These are phyloP conservation scores for Fusarium pseudoanthophilum DNA, from an alignment of 2,329 filamentous ascomycete species.

Conservation along the genomic window DNA sequence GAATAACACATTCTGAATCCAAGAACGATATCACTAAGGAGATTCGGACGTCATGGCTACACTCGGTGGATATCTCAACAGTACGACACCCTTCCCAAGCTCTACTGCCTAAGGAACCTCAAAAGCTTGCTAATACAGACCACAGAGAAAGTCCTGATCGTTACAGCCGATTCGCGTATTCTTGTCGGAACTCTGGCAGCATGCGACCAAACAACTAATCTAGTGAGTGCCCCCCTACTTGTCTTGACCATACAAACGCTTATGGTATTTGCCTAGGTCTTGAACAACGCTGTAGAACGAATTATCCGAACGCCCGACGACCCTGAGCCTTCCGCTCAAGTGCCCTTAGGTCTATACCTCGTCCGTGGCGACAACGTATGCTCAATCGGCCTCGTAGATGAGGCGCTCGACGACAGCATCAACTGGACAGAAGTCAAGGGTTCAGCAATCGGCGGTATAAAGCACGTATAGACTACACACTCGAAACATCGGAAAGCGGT, in stretches of 20 bases:
- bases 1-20: not conserved
- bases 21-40: not conserved
- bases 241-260: constrained; percentile 18
- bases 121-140: constrained; percentile 9
- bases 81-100: constrained; percentile 45
- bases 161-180: constrained; percentile 92
- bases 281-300: constrained; percentile 85
- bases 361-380: constrained; percentile 96
- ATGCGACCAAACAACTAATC: constrained; percentile 91
- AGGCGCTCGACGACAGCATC: constrained; percentile 87
- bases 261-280: constrained; percentile 63
- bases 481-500: constrained; percentile 4
- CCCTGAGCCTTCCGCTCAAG: constrained; percentile 80
- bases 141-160: constrained; percentile 87
- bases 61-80: constrained; percentile 58
- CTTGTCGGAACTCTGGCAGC: constrained; percentile 84
- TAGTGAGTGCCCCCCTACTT: constrained; percentile 60
- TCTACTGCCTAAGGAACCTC: not conserved
- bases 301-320: constrained; percentile 90
- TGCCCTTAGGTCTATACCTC: constrained; percentile 88
- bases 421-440: constrained; percentile 94
- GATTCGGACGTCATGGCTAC: constrained; percentile 52
- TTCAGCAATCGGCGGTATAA: constrained; percentile 83
- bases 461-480: constrained; percentile 65
- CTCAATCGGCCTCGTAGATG: constrained; percentile 88